A percentile compares a stretch with the other conserved stretches of the same genome.
phyloP scores from a whole-genome alignment of 2,329 filamentous ascomycete species.

The Chaetomium sp. region DNA sequence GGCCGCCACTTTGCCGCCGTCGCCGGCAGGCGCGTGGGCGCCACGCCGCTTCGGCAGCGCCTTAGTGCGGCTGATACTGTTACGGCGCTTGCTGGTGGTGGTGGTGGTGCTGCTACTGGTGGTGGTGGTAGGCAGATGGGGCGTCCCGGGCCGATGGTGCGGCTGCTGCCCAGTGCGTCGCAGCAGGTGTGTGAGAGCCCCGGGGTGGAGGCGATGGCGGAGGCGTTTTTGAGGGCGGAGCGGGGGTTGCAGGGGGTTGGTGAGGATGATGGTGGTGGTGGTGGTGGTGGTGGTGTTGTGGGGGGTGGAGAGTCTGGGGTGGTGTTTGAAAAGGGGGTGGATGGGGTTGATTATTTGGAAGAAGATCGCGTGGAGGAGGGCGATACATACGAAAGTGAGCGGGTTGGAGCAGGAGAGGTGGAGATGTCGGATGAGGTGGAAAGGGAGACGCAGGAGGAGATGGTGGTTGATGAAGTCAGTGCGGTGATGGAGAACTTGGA shows the following conservation, averaged over 20 bases:
- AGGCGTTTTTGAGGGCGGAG: constrained; percentile 53
- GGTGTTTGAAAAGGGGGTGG: neutral
- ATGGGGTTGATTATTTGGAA: constrained; percentile 9
- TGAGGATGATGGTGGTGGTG: neutral
- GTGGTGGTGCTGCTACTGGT: neutral
- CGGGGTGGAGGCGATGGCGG: constrained; percentile 50
- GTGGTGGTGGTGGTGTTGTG: neutral
- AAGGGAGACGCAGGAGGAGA: neutral
- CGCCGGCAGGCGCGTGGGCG: constrained; percentile 1
- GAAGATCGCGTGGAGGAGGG: neutral
- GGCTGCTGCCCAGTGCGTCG: constrained; percentile 47
- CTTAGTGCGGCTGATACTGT: neutral
- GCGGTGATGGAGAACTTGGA: constrained; percentile 50
- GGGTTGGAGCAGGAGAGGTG: neutral
- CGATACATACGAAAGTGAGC: neutral
- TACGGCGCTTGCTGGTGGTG: neutral
- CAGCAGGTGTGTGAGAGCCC: constrained; percentile 48
- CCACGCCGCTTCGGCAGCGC: neutral
- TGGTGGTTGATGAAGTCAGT: constrained; percentile 46
- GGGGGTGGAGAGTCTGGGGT: neutral
- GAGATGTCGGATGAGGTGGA: neutral
- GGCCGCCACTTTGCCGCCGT: constrained; percentile 52
- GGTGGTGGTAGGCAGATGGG: neutral
- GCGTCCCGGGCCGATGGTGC: neutral
- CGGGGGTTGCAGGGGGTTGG: constrained; percentile 12